These are phyloP conservation scores for Streptanthus diversifolius DNA, from an alignment of 345 rosid genomes.

Conservation along the genomic window DNA sequence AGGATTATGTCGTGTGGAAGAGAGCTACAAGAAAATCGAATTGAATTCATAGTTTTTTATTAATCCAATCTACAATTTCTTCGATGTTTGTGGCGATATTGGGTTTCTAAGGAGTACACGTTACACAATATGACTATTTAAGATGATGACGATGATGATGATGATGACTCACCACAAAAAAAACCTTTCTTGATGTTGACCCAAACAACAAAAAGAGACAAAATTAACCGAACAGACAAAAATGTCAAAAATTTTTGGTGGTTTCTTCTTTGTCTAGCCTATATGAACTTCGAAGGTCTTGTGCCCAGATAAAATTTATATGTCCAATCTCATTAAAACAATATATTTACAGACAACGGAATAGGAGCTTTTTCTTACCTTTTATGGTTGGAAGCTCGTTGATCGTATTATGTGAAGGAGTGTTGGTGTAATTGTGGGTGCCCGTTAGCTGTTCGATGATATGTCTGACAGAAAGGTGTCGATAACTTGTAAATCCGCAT, in stretches of 20 bases:
- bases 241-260: neutral
- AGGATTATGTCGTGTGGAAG: conserved; percentile 59
- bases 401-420: too few species aligned
- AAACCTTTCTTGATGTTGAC: conserved; percentile 22
- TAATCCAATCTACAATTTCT: neutral
- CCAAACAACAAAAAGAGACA: conserved; percentile 1
- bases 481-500: too few species aligned
- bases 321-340: neutral
- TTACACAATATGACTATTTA: conserved; percentile 1
- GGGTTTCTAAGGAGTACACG: conserved; percentile 24
- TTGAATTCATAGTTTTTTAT: conserved; percentile 4
- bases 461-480: neutral
- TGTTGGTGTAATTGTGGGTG: neutral
- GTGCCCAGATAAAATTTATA: neutral
- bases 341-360: neutral
- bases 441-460: neutral
- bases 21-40: conserved; percentile 18
- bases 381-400: neutral
- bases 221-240: neutral
- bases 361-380: neutral
- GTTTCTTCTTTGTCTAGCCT: too few species aligned
- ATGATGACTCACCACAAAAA: neutral
- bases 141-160: neutral
- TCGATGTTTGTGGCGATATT: neutral
- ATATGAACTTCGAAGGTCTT: neutral